Evolutionary conservation across 2,329 filamentous ascomycete species (phyloP), one percentile per base, ranked within the genome.

Genomic region (Fonsecaea pugnacius): DNA sequence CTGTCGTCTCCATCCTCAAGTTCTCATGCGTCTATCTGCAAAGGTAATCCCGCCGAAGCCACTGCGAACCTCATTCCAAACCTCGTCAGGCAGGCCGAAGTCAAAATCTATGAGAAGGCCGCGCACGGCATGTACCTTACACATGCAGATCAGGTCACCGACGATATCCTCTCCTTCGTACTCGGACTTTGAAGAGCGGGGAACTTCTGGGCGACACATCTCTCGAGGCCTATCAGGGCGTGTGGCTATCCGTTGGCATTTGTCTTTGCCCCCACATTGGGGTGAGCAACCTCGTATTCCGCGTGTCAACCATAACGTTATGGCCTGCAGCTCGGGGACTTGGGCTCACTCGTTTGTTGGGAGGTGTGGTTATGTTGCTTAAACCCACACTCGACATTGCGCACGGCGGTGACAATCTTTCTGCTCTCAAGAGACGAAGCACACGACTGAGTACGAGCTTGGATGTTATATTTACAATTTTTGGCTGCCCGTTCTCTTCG

Each of bases 91-190:
- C 62, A 72, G 52, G 63, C 65, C 10, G 38, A 68, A 54, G 69
- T 73, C 53, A 73, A 73, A 63, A 68, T 73, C 9, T 74, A 74
- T 60, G 64, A 73, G 30, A 69, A 71, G 40, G 72, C 67, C 10
- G 72, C 70, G 1, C 72, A 75, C 70, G 73, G 72, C 64, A 57
- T 70, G 38, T 71, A 70, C 63, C 58, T 69, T 35, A 70, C 66
- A 2, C 65, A 67, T 43, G 62, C 64, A 5, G 57, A 50, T 16
- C 46, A 67, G 43, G 62, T 72, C 36, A 33, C 71, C 30, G 57
- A 67, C 12, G 71, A 72, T 50, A 64, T 72, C 32, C 51, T 72
- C 24, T 56, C 58, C 40, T 71, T 62, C 65, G 56, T 56, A 61
- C 60, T 58, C 57, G 51, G 62, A 48, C 38, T 43, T 16, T 30